These are phyloP conservation scores for Tagetes erecta DNA, from an alignment of 129 eudicot genomes.

Conservation along the genomic window DNA sequence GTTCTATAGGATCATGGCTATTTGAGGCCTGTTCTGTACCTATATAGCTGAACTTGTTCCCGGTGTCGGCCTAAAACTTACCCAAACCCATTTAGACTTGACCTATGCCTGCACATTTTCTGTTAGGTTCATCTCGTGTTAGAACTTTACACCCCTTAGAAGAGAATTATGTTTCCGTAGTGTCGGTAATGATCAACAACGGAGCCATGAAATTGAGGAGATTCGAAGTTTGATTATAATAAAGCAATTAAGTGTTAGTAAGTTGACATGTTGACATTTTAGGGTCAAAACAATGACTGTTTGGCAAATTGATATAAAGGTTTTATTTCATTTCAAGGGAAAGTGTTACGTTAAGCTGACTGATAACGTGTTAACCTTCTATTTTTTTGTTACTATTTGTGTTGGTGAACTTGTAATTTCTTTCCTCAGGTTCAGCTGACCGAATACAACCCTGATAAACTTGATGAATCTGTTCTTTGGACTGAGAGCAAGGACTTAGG, in stretches of 20 bases:
- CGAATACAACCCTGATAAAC: slow-evolving; percentile 55
- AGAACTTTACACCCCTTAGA: not conserved
- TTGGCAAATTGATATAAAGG: not conserved
- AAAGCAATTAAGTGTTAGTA: not conserved
- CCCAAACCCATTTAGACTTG: not conserved
- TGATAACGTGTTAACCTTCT: not conserved
- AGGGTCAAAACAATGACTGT: not conserved
- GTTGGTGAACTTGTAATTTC: slow-evolving; percentile 7
- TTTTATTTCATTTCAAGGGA: not conserved
- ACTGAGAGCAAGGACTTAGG: slow-evolving; percentile 71
- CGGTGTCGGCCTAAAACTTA: not conserved
- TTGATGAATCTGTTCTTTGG: slow-evolving; percentile 81
- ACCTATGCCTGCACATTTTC: not conserved
- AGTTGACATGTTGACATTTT: not conserved
- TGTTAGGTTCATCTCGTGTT: not conserved
- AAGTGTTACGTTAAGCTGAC: not conserved
- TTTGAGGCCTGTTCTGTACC: too few species aligned
- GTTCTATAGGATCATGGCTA: not conserved
- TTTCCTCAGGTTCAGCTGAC: slow-evolving; percentile 69
- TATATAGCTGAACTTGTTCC: not conserved
- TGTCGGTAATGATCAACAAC: not conserved
- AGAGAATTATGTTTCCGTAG: not conserved
- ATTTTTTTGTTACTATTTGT: not conserved
- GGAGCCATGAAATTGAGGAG: not conserved
- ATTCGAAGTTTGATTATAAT: not conserved